phyloP scores from a whole-genome alignment of 495 filamentous ascomycete species.

The Xeromyces bisporus region DNA sequence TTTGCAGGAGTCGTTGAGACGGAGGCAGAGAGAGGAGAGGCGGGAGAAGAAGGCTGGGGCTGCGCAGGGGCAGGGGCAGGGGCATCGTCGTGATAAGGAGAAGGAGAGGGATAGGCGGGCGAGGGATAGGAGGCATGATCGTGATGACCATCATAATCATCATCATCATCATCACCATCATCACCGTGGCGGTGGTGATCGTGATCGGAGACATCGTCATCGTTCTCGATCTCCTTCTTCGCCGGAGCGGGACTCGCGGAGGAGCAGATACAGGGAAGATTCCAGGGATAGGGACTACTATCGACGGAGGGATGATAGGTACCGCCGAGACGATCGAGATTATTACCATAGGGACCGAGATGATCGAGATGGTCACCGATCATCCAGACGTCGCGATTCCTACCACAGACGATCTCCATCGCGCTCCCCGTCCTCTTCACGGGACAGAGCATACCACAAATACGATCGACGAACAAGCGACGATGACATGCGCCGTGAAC shows the following conservation, averaged over 20 bases:
- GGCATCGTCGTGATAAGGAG: conserved; percentile 6
- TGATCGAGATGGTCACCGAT: conserved; percentile 8
- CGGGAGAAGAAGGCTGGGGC: conserved; percentile 23
- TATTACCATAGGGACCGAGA: conserved; percentile 12
- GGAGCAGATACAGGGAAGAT: background rate
- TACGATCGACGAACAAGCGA: background rate
- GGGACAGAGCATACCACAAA: background rate
- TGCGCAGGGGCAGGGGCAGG: too few relatives aligned
- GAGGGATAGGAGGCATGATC: conserved; percentile 13
- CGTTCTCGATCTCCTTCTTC: conserved; percentile 21
- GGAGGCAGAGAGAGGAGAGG: conserved; percentile 48
- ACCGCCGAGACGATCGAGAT: conserved; percentile 9
- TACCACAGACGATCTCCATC: background rate
- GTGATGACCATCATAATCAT: conserved; percentile 8
- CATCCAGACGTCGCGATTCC: conserved; percentile 7
- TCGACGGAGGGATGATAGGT: conserved; percentile 16
- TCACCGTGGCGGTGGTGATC: background rate
- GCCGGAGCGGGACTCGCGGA: conserved; percentile 8
- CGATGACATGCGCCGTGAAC: background rate
- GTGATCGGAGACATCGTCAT: conserved; percentile 6
- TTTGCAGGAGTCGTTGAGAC: conserved; percentile 67
- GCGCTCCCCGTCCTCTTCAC: background rate
- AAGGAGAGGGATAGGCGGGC: conserved; percentile 8
- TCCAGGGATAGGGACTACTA: conserved; percentile 2
- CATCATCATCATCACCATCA: background rate